Evolutionary conservation across 805 yeast species (phyloP), one percentile per base, ranked within the genome.

Genomic region (Kurtzmaniella cleridarum): DNA sequence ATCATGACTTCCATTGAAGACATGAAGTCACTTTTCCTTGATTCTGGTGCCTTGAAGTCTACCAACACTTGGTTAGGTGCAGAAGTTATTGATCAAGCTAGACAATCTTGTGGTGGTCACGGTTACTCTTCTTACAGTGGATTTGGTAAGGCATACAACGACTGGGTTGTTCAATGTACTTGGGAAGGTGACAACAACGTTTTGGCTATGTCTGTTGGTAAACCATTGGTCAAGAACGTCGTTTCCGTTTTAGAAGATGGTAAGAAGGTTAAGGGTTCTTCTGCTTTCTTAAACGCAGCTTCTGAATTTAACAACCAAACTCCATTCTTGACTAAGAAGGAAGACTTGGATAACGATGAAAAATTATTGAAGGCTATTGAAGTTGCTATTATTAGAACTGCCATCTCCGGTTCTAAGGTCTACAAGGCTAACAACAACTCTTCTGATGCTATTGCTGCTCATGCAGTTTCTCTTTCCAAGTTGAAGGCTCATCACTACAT

Each of bases 181-280:
- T 69, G 74, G 74, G 74, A 69, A 54, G 74, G 74, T 53, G 74
- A 69, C 49, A 69, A 69, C 57, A 69, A 60, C 47, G 73, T 69
- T 32, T 59, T 69, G 49, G 69, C 64, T 32, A 52, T 66, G 54
- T 55, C 63, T 38, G 65, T 61, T 39, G 73, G 74, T 51, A 59
- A 66, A 44, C 60, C 71, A 33, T 51, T 69, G 30, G 51, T 64
- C 40, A 63, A 60, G 51, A 47, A 54, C 39, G 55, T 62, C 24
- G 50, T 47, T 33, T 58, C 51, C 23, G 58, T 62, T 26, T 36
- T 62, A 26, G 44, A 52, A 26, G 48, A 55, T 35, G 64, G 59
- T 45, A 57, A 59, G 46, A 52, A 52, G 35, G 63, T 62, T 36
- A 48, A 51, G 11, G 66, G 66, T n/a, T 54, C 66, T 10, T 53